Base-by-base conservation (phyloP, 345 rosid genomes). In the Boechera divaricarpa region DNA sequence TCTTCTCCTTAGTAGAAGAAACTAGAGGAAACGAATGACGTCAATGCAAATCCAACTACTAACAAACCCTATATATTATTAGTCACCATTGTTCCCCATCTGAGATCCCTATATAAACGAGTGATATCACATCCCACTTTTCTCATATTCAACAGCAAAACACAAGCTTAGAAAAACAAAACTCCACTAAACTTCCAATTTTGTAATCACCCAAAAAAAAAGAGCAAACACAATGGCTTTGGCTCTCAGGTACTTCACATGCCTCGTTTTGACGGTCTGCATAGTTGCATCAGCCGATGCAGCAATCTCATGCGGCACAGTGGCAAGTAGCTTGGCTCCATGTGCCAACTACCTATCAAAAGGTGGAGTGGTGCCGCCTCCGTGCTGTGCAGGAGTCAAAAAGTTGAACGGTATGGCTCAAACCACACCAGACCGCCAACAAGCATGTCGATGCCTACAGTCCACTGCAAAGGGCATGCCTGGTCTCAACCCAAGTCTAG, bases 391-490 rank as follows among this genome's bases (percentile, higher is more conserved):
- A 4, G 89, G 86, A 2, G 55, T 88, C 16, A 70, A 12, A 63
- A 0, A 8, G 18, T 81, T 90, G 39, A 78, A 66, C 66, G 0
- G 1, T 5, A 67, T 76, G 3, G 89, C 91, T 36, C 47, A 10
- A 35, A 56, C 84, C 52, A 83, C 92, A 18, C 31, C 72, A 0
- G 89, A 84, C 72, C 93, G 91, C 51, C 85, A 77, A 63, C 10
- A 62, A 6, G 81, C 78, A 11, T 90, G 93, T 63, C 48, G 10
- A 10, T 88, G 93, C 86, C 42, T 87, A 63, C 68, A 85, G 56
- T 4, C 45, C 0, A 71, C 79, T 5, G 53, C 84, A 7, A 2
- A 11, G 0, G 0, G 3, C n/a, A 36, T 80, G 10, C 0, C 31
- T 33, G 74, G 70, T 9, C 21, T 82, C 54, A 77, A 80, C 21